A percentile compares a stretch with the other conserved stretches of the same genome.
phyloP scores from a whole-genome alignment of 2,329 filamentous ascomycete genomes.

The Triangularia setosa region DNA sequence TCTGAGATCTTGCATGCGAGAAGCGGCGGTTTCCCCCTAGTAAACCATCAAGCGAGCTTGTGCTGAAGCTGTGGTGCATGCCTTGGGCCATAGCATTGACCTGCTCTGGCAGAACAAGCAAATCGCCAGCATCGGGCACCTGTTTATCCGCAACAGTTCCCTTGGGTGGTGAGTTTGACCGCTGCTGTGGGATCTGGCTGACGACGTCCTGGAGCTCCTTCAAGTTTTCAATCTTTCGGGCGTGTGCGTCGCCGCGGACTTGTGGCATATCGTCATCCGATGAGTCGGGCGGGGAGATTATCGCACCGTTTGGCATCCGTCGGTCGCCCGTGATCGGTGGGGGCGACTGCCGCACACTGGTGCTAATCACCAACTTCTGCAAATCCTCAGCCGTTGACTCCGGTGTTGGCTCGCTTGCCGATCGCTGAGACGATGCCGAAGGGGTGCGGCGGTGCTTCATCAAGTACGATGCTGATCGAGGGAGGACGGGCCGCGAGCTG shows the following conservation, averaged over 20 bases:
- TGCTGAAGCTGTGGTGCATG: constrained; percentile 47
- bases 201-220: constrained; percentile 78
- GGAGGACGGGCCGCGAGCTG: constrained; percentile 49
- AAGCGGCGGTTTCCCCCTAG: constrained; percentile 37
- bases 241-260: constrained; percentile 33
- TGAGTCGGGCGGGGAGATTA: constrained; percentile 85
- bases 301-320: constrained; percentile 74
- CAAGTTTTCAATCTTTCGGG: constrained; percentile 49
- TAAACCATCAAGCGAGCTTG: constrained; percentile 42
- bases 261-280: constrained; percentile 65
- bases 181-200: constrained; percentile 67
- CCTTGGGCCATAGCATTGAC: constrained; percentile 32
- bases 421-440: constrained; percentile 36
- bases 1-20: constrained; percentile 52
- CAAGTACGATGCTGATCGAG: constrained; percentile 63
- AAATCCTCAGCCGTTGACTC: constrained; percentile 49
- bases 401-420: constrained; percentile 41
- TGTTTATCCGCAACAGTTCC: constrained; percentile 12
- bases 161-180: constrained; percentile 53
- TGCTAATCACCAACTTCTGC: constrained; percentile 45
- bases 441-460: constrained; percentile 59
- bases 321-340: constrained; percentile 70
- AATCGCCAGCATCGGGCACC: constrained; percentile 33
- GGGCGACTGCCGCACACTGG: constrained; percentile 75
- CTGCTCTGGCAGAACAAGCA: constrained; percentile 37